phyloP scores from a whole-genome alignment of 2,329 filamentous ascomycete genomes.

The Colletotrichum salicis region DNA sequence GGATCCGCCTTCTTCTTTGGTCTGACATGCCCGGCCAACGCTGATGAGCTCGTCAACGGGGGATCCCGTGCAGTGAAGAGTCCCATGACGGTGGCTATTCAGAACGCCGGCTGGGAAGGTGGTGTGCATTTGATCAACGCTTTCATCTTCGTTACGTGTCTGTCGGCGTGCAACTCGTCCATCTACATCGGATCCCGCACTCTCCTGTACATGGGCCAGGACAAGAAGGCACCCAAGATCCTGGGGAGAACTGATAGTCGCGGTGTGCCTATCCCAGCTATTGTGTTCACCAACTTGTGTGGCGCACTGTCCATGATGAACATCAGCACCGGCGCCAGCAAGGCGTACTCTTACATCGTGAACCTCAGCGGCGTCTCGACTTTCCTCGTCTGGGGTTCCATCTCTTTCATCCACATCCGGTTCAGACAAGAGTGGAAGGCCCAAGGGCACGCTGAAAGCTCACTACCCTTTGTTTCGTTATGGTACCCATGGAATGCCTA shows the following conservation, averaged over 20 bases:
- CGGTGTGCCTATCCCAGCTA: conserved; percentile 70
- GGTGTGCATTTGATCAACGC: conserved; percentile 83
- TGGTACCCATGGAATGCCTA: conserved; percentile 69
- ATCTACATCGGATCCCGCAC: conserved; percentile 83
- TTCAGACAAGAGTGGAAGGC: conserved; percentile 72
- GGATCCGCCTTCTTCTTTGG: conserved; percentile 80
- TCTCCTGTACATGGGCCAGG: conserved; percentile 79
- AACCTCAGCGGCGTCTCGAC: conserved; percentile 77
- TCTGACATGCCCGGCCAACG: conserved; percentile 77
- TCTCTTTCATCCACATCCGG: conserved; percentile 77
- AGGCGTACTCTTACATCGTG: conserved; percentile 76
- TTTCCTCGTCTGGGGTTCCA: conserved; percentile 77
- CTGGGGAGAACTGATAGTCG: conserved; percentile 74
- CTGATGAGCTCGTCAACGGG: conserved; percentile 70
- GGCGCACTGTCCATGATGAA: conserved; percentile 82
- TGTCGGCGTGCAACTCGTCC: conserved; percentile 78
- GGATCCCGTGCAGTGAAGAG: conserved; percentile 73
- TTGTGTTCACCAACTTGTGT: conserved; percentile 76
- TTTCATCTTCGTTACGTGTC: conserved; percentile 78
- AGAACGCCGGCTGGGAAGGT: conserved; percentile 77
- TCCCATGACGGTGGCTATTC: conserved; percentile 79
- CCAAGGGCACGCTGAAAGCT: conserved; percentile 65
- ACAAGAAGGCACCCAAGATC: conserved; percentile 75
- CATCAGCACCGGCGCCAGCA: conserved; percentile 71
- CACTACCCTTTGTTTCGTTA: conserved; percentile 66